Evolutionary conservation across 768 basidiomycete species (phyloP).

Genomic region (Suillus subluteus): DNA sequence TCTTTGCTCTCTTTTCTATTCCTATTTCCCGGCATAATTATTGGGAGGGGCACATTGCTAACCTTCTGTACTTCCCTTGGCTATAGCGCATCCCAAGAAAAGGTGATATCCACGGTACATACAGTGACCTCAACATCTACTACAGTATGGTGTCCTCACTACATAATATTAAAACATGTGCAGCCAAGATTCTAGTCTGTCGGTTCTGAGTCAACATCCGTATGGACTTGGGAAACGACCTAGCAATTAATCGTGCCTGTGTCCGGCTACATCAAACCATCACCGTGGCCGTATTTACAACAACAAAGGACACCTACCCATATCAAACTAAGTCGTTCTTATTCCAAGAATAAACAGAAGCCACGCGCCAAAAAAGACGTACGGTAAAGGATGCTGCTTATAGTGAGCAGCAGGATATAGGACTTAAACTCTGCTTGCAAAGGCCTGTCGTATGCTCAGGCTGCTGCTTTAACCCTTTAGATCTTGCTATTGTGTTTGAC

Average conservation of each 20-base stretch:
- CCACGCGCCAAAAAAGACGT: no score
- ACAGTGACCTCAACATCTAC: not conserved
- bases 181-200: not conserved
- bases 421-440: no score
- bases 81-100: not conserved
- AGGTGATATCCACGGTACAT: not conserved
- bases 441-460: slow-evolving; percentile 37
- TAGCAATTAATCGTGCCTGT: no score
- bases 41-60: not conserved
- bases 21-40: not conserved
- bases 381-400: no score
- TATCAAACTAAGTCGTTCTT: no score
- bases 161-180: not conserved
- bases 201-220: no score
- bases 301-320: no score
- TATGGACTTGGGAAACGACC: no score
- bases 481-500: not conserved
- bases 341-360: no score
- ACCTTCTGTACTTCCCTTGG: not conserved
- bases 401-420: no score
- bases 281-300: no score
- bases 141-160: not conserved
- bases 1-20: not conserved
- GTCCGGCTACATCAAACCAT: no score
- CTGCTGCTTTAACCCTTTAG: slow-evolving; percentile 26